These are phyloP conservation scores for Lachnellula suecica DNA, from an alignment of 2,329 filamentous ascomycete genomes.

Conservation along the genomic window DNA sequence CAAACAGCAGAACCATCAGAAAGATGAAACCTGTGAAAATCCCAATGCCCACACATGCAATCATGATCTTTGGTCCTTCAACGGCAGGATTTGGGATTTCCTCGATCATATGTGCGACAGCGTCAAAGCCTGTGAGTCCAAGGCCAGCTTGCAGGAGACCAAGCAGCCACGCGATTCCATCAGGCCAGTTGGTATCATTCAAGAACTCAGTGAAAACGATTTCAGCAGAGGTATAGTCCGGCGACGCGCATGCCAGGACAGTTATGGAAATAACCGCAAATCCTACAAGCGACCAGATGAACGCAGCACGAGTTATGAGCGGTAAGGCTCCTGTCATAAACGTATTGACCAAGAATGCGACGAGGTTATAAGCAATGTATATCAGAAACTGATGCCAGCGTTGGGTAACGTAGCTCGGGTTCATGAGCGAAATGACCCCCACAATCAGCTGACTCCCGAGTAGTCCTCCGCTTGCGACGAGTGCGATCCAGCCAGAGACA, in stretches of 20 bases:
- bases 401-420: constrained; percentile 47
- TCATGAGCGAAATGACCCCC: constrained; percentile 50
- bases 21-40: constrained; percentile 48
- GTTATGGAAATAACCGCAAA: constrained; percentile 52
- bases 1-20: constrained; percentile 37
- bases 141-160: constrained; percentile 53
- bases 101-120: constrained; percentile 47
- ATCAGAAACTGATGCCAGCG: constrained; percentile 55
- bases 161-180: constrained; percentile 49
- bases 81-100: constrained; percentile 51
- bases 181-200: constrained; percentile 51
- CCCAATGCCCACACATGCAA: constrained; percentile 48
- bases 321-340: constrained; percentile 49
- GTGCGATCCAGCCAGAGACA: constrained; percentile 40
- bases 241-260: constrained; percentile 50
- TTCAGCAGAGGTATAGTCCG: constrained; percentile 47
- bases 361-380: constrained; percentile 47
- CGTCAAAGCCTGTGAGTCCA: constrained; percentile 47
- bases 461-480: constrained; percentile 53
- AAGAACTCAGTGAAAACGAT: constrained; percentile 57
- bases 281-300: constrained; percentile 52
- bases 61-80: constrained; percentile 49
- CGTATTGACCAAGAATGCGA: constrained; percentile 47
- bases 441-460: constrained; percentile 53
- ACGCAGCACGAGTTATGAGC: constrained; percentile 46